A percentile compares a stretch with the other conserved stretches of the same genome.
These are phyloP conservation scores for Phaeosphaeriaceae sp. DNA, from an alignment of 2,329 filamentous ascomycete species.

Conservation along the genomic window DNA sequence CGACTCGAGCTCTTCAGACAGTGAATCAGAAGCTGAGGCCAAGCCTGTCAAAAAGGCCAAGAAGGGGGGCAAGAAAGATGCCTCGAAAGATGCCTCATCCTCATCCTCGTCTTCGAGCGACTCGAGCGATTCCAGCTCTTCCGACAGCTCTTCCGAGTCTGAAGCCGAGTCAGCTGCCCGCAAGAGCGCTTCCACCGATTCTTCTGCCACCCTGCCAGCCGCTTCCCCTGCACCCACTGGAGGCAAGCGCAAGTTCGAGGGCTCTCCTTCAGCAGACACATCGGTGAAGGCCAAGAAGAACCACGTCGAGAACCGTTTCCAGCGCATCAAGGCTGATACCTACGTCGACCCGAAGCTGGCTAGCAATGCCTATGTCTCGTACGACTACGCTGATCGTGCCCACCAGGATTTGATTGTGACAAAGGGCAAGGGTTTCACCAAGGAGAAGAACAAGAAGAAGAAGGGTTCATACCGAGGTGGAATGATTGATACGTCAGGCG, in stretches of 20 bases:
- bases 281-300: slow-evolving; percentile 41
- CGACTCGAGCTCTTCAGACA: slow-evolving; percentile 35
- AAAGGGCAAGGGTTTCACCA: slow-evolving; percentile 95
- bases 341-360: slow-evolving; percentile 72
- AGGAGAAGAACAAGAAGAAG: slow-evolving; percentile 94
- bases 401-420: slow-evolving; percentile 89
- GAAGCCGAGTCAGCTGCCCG: slow-evolving; percentile 21
- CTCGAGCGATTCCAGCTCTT: slow-evolving; percentile 29
- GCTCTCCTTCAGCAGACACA: slow-evolving; percentile 38
- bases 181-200: slow-evolving; percentile 56
- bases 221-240: slow-evolving; percentile 40
- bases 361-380: slow-evolving; percentile 81
- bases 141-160: slow-evolving; percentile 26
- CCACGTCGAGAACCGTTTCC: slow-evolving; percentile 67
- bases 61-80: slow-evolving; percentile 20
- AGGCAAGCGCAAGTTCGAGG: slow-evolving; percentile 53
- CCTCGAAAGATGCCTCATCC: slow-evolving; percentile 7
- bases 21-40: slow-evolving; percentile 27
- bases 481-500: slow-evolving; percentile 79
- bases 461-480: slow-evolving; percentile 90
- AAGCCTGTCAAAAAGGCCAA: slow-evolving; percentile 11
- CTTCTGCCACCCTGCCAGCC: slow-evolving; percentile 47
- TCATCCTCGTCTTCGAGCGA: slow-evolving; percentile 29
- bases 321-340: slow-evolving; percentile 74
- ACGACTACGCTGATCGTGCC: slow-evolving; percentile 88